Evolutionary conservation across 1,284 basidiomycete species (phyloP).

Genomic region (Sparassis latifolia): DNA sequence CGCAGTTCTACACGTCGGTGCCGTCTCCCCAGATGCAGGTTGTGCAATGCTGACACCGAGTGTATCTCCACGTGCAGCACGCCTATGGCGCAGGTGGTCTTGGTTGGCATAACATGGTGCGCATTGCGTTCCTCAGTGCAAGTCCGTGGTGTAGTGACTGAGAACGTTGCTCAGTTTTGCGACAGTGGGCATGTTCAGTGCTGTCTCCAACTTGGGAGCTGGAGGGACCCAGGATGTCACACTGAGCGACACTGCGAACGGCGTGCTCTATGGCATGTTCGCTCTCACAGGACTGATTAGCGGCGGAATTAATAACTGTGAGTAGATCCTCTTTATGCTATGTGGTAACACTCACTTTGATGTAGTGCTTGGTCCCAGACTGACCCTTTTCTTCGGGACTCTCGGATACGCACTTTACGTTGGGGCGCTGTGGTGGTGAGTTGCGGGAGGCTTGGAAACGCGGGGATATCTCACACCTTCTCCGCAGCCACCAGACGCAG

Average conservation of each 20-base stretch:
- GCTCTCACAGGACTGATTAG: conserved; percentile 39
- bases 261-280: conserved; percentile 40
- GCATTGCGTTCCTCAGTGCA: conserved; percentile 8
- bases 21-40: not conserved
- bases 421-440: conserved; percentile 36
- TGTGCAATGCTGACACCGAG: not conserved
- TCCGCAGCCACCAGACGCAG: conserved; percentile 28
- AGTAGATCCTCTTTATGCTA: conserved; percentile 8
- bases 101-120: conserved; percentile 38
- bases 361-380: conserved; percentile 37
- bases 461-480: not conserved
- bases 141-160: conserved; percentile 9
- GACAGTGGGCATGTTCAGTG: conserved; percentile 46
- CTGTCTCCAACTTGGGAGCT: conserved; percentile 39
- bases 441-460: not conserved
- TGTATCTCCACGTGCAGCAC: conserved; percentile 13
- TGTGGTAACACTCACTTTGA: conserved; percentile 3
- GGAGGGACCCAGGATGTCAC: conserved; percentile 37
- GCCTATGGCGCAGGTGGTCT: conserved; percentile 35
- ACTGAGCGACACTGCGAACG: conserved; percentile 35
- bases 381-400: conserved; percentile 43
- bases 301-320: conserved; percentile 42
- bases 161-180: conserved; percentile 24
- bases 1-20: conserved; percentile 25
- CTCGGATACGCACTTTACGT: conserved; percentile 44